Evolutionary conservation across 148 eudicot genomes (phyloP).

Genomic region (Fagopyrum tataricum): DNA sequence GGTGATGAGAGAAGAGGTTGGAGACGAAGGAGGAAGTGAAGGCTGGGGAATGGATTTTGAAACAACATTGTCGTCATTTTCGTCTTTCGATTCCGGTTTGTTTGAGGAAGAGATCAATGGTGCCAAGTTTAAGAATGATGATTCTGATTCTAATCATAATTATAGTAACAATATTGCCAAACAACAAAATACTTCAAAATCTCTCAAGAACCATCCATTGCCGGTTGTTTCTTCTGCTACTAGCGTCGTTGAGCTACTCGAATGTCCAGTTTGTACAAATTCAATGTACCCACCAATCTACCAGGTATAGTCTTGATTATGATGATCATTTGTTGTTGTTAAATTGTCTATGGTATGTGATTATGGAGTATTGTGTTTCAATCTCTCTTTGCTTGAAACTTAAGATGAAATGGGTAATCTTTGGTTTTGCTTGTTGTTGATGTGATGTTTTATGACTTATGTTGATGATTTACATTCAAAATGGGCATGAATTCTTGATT

Average conservation of each 20-base stretch:
- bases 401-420: neutral
- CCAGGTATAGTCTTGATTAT: constrained; percentile 22
- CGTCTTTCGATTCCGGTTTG: neutral
- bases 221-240: constrained; percentile 19
- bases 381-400: neutral
- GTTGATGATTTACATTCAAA: neutral
- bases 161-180: neutral
- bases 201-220: neutral
- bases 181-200: neutral
- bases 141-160: neutral
- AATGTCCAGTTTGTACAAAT: constrained; percentile 45
- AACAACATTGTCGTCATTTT: neutral
- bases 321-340: neutral
- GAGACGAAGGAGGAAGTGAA: neutral
- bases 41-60: neutral
- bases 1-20: constrained; percentile 4
- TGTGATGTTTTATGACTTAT: neutral
- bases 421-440: neutral
- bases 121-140: neutral
- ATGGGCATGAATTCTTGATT: neutral
- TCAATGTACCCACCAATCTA: constrained; percentile 38
- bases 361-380: neutral
- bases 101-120: neutral
- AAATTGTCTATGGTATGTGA: neutral
- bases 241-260: constrained; percentile 36